Evolutionary conservation across 1,139 yeast genomes (phyloP), one percentile per base, ranked within the genome.

Genomic region (Lodderomyces metapsilosis): DNA sequence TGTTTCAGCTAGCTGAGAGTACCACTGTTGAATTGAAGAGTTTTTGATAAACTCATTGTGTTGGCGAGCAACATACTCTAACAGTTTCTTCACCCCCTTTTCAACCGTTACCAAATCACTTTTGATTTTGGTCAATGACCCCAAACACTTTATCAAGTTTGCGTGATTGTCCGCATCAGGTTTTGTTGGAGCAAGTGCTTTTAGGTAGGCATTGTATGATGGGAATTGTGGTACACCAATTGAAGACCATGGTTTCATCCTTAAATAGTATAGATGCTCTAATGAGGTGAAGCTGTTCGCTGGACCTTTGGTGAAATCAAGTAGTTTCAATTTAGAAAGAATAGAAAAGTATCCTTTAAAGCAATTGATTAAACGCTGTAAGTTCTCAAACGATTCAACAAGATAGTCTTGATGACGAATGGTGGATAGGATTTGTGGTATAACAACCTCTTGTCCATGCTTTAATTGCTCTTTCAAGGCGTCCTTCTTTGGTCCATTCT

Each of bases 211-310:
- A 9, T 62, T 58, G 52, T 64, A 83, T 0, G 67, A 58, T 3
- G 92, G 87, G 39, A 76, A 57, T 23, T 71, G 73, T 0, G 98
- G 97, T 5, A 82, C 82, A 0, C 95, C 96, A 13, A 91, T 84
- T 0, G 91, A 77, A 13, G 87, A 79, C 67, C 87, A 88, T 2
- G 95, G 83, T 57, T 88, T 89, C 76, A 89, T 78, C 49, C 96
- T 75, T 36, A 89, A 64, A 17, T 76, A 68, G 58, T 75, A 88
- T n/a, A 83, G 61, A 33, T 74, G 56, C 46, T 80, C 80, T 36
- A 74, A 69, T 10, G 68, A 54, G 9, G 79, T 67, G 32, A 68
- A 63, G 16, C 66, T 60, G 35, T 64, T 58, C 3, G 58, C 50
- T 7, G 80, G 75, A 0, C 64, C 61, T 16, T 57, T 56, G 5